phyloP scores from a whole-genome alignment of 1,284 basidiomycete species.

The Puccinia novopanici region DNA sequence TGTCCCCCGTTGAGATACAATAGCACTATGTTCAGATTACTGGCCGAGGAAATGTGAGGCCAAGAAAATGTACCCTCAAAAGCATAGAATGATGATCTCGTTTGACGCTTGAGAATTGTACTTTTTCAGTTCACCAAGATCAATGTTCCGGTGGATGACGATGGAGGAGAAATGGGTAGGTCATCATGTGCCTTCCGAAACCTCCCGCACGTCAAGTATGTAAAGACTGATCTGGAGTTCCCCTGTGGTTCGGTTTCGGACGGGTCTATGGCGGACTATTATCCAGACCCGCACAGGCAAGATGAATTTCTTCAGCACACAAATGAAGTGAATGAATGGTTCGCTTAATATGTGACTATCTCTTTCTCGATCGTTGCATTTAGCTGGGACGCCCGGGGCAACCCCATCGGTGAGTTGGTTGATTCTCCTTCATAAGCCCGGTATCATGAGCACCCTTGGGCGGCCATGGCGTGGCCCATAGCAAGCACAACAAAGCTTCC shows the following conservation, averaged over 20 bases:
- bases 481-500: not conserved
- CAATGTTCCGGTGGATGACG: slow-evolving; percentile 23
- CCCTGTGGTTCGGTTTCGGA: not conserved
- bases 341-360: not conserved
- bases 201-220: not conserved
- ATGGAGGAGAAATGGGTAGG: slow-evolving; percentile 47
- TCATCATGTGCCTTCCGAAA: too few relatives aligned
- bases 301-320: not conserved
- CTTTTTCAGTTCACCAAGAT: slow-evolving; percentile 42
- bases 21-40: slow-evolving; percentile 49
- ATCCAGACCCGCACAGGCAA: slow-evolving; percentile 32
- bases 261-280: not conserved
- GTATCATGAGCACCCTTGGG: too few relatives aligned
- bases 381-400: slow-evolving; percentile 4
- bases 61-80: not conserved
- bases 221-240: too few relatives aligned
- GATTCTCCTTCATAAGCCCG: not conserved
- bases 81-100: too few relatives aligned
- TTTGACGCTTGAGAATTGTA: not conserved
- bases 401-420: slow-evolving; percentile 7
- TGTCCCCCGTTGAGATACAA: not conserved
- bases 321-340: not conserved
- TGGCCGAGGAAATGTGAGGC: slow-evolving; percentile 45
- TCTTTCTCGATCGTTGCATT: not conserved
- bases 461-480: too few relatives aligned